A percentile compares a stretch with the other conserved stretches of the same genome.
phyloP scores from a whole-genome alignment of 2,329 filamentous ascomycete species.

The Echinosphaeria canescens region DNA sequence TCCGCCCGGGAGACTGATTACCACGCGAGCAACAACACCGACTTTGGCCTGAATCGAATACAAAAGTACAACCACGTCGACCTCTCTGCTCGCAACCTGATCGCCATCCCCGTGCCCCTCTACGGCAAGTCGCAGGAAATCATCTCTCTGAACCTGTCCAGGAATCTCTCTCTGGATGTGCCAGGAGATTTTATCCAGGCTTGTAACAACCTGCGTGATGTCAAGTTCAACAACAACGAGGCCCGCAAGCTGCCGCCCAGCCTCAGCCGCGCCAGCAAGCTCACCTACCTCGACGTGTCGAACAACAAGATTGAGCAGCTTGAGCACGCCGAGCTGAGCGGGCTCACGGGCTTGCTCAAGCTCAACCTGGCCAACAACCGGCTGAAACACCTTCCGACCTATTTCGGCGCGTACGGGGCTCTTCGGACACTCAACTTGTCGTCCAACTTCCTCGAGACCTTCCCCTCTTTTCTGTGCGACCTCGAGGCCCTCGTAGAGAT shows the following conservation, averaged over 20 bases:
- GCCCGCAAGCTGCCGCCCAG: conserved; percentile 69
- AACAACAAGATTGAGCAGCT: conserved; percentile 84
- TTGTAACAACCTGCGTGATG: conserved; percentile 77
- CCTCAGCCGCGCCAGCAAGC: conserved; percentile 54
- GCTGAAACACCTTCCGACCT: conserved; percentile 53
- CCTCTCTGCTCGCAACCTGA: conserved; percentile 69
- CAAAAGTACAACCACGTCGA: conserved; percentile 93
- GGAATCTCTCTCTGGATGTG: conserved; percentile 79
- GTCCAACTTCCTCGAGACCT: conserved; percentile 73
- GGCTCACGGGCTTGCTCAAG: conserved; percentile 57
- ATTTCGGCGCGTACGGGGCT: conserved; percentile 62
- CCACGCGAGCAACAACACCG: conserved; percentile 49
- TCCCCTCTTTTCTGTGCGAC: conserved; percentile 69
- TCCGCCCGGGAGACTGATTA: conserved; percentile 74
- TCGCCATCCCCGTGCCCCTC: conserved; percentile 85
- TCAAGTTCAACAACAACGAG: conserved; percentile 92
- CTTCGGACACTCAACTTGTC: conserved; percentile 78
- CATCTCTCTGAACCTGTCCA: conserved; percentile 80
- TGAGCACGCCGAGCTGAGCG: conserved; percentile 63
- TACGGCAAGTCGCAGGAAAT: conserved; percentile 88
- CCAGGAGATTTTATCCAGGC: conserved; percentile 93
- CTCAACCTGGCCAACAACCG: conserved; percentile 90
- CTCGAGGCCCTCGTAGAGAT: conserved; percentile 73
- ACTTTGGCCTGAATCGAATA: conserved; percentile 61
- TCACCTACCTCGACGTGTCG: conserved; percentile 84